Percentiles rank a stretch among this genome's conserved stretches.
Evolutionary conservation across 495 filamentous ascomycete species (phyloP).

Genomic region (Xylaria longipes): DNA sequence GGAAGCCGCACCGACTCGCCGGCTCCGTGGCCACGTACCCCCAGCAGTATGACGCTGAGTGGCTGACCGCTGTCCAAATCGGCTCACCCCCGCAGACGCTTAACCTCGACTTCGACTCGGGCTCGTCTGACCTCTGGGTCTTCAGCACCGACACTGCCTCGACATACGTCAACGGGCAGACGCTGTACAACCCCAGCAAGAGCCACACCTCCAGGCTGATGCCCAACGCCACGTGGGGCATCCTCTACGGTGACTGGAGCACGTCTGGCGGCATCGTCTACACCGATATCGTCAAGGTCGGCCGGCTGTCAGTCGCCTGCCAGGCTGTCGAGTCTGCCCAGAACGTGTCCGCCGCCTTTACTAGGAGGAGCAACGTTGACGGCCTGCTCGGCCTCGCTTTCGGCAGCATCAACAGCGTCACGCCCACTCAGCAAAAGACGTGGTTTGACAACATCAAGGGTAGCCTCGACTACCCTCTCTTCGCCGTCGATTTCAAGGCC

Average conservation of each 20-base stretch:
- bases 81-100: slow-evolving; percentile 64
- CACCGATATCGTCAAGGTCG: slow-evolving; percentile 71
- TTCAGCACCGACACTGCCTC: slow-evolving; percentile 42
- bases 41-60: slow-evolving; percentile 65
- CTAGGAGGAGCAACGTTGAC: slow-evolving; percentile 64
- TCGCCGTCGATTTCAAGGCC: slow-evolving; percentile 72
- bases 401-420: slow-evolving; percentile 71
- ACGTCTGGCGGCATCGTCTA: slow-evolving; percentile 72
- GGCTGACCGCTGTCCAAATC: slow-evolving; percentile 70
- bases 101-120: slow-evolving; percentile 77
- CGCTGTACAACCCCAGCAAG: slow-evolving; percentile 61
- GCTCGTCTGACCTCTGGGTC: slow-evolving; percentile 74
- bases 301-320: slow-evolving; percentile 62
- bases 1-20: too few species aligned
- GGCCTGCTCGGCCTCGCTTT: slow-evolving; percentile 78
- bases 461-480: slow-evolving; percentile 64
- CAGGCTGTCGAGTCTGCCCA: slow-evolving; percentile 77
- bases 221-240: slow-evolving; percentile 65
- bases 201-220: slow-evolving; percentile 57
- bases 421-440: slow-evolving; percentile 66
- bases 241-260: slow-evolving; percentile 75
- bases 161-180: slow-evolving; percentile 55
- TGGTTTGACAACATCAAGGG: slow-evolving; percentile 74
- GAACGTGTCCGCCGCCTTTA: slow-evolving; percentile 65
- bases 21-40: slow-evolving; percentile 60